Percentiles rank a stretch among this genome's conserved stretches.
These are phyloP conservation scores for Podaxis rugospora DNA, from an alignment of 768 basidiomycete genomes.

Conservation along the genomic window DNA sequence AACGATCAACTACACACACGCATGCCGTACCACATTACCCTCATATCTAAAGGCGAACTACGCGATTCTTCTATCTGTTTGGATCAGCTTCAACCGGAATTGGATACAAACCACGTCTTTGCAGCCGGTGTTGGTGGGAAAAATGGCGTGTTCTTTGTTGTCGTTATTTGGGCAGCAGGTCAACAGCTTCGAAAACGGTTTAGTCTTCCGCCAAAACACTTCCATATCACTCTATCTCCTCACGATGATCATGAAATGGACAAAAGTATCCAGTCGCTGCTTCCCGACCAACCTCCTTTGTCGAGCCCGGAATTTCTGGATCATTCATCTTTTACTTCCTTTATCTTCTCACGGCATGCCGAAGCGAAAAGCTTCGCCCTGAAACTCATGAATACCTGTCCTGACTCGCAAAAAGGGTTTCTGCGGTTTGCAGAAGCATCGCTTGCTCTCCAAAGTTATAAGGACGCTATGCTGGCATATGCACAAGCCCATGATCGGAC, in stretches of 20 bases:
- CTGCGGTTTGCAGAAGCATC: conserved; percentile 47
- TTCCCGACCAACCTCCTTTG: conserved; percentile 27
- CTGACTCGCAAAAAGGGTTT: conserved; percentile 40
- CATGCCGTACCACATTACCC: conserved; percentile 33
- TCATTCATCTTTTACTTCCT: conserved; percentile 43
- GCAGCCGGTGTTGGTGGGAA: conserved; percentile 33
- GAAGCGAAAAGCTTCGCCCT: conserved; percentile 29
- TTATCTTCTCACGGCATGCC: conserved; percentile 29
- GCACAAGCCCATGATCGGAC: conserved; percentile 41
- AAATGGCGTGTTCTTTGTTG: conserved; percentile 37
- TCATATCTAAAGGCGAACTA: conserved; percentile 37
- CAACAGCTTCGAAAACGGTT: conserved; percentile 45
- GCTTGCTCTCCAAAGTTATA: conserved; percentile 26
- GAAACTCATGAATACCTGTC: conserved; percentile 25
- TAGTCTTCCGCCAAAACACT: conserved; percentile 48
- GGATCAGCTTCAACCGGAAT: conserved; percentile 16
- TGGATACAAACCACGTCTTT: conserved; percentile 28
- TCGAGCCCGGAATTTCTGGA: conserved; percentile 33
- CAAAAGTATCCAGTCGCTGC: conserved; percentile 43
- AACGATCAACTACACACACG: not conserved
- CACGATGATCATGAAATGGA: conserved; percentile 39
- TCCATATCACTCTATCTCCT: conserved; percentile 47
- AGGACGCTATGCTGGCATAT: conserved; percentile 54
- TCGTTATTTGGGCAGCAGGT: conserved; percentile 52
- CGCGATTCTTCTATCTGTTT: conserved; percentile 15